Evolutionary conservation across 768 basidiomycete species (phyloP), one percentile per base, ranked within the genome.

Genomic region (Termitomyces sp.): DNA sequence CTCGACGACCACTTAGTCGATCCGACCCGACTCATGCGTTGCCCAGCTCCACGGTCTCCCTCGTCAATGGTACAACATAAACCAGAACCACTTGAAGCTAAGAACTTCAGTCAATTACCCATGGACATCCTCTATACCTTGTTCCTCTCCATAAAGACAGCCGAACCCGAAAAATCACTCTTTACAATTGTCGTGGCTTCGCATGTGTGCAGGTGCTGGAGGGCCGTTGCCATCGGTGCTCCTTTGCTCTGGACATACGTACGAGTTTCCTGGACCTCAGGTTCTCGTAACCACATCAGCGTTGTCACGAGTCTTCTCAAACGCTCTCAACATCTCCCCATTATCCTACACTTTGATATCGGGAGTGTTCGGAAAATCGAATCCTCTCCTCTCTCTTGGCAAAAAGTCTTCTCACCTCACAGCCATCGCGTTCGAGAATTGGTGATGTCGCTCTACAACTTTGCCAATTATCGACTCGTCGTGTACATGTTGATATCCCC

Each of bases 161-260:
- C 57, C 31, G 60, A 65, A 38, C 62, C 62, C 17, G 25, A 59
- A 20, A 58, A 61, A 3, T 59, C 56, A 11, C 57, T 67, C 12
- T 57, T 43, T 42, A 51, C 55, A 15, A 60, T 55, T 10, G 60
- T 63, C 7, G 53, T 37, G 6, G 57, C 61, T 37, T 67, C 66
- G 7, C 66, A 67, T 37, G 62, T 67, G 4, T 67, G 60, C 53
- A 54, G 45, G 45, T 57, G 51, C 31, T 67, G 66, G 66, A 65
- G 64, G 25, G 42, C 34, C 12, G 52, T 67, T 34, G 60, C 60
- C 36, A 54, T 60, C 2, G 53, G 54, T 17, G 64, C 66, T 1
- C 64, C 66, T 25, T 36, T 67, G 25, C 48, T 67, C 12, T 67
- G 66, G 66, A 65, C 60, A n/a, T 62, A 67, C 42, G 36, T 67